Conservation (phyloP, 2,329 filamentous ascomycete genomes). For the Fusarium citri region DNA sequence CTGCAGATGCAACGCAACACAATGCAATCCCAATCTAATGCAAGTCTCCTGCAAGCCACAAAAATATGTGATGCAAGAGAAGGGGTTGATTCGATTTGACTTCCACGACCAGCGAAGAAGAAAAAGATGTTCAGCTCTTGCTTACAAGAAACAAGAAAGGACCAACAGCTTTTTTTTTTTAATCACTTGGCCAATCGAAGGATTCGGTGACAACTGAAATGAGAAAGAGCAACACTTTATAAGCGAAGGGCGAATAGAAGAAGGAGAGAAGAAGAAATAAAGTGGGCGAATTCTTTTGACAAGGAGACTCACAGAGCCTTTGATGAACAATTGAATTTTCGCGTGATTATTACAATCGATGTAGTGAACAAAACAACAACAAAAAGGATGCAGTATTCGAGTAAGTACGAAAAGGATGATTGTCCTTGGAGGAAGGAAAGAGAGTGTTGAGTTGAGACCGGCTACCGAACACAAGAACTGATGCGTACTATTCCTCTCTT, state of each 20-base stretch:
- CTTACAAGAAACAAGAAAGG: neutral
- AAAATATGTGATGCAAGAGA: conserved; percentile 35
- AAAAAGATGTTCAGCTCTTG: conserved; percentile 4
- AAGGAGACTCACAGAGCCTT: conserved; percentile 38
- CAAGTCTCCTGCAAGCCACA: conserved; percentile 28
- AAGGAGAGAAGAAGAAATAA: conserved; percentile 8
- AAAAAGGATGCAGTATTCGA: conserved; percentile 1
- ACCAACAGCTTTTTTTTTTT: neutral
- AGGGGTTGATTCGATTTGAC: conserved; percentile 4
- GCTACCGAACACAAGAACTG: conserved; percentile 25
- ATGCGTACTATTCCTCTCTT: conserved; percentile 22
- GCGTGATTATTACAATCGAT: conserved; percentile 32
- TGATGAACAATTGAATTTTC: conserved; percentile 2
- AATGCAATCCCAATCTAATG: conserved; percentile 21
- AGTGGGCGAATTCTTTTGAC: conserved; percentile 18
- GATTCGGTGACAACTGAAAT: conserved; percentile 1
- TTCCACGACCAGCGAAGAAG: conserved; percentile 39
- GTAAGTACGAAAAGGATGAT: neutral
- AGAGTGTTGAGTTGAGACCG: conserved; percentile 36
- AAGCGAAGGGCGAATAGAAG: conserved; percentile 32
- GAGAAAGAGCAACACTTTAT: conserved; percentile 21
- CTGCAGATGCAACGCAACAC: conserved; percentile 36
- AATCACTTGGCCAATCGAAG: conserved; percentile 16
- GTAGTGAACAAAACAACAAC: conserved; percentile 5
- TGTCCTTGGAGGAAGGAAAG: conserved; percentile 15